Evolutionary conservation across 2,329 filamentous ascomycete genomes (phyloP), one percentile per base, ranked within the genome.

Genomic region (Spiromastix sp.): DNA sequence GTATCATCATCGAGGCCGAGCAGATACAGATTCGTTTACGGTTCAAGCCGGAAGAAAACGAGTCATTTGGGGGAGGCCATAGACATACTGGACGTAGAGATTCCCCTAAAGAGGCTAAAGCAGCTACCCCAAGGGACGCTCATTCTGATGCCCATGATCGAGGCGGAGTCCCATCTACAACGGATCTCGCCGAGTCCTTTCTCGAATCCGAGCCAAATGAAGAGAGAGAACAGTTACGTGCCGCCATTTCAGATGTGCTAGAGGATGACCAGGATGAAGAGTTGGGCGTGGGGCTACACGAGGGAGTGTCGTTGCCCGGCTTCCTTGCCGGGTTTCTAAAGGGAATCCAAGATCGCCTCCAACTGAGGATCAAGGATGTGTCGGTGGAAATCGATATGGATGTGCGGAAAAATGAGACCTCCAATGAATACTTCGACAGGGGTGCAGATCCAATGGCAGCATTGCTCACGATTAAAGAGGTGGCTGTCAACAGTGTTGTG

Each of bases 1-100:
- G 85, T 18, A 93, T 96, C 53, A 68, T 74, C 19, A 75, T 89
- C 48, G 83, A 94, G 52, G 71, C 89, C 15, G 77, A 89, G 47
- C 86, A 85, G 13, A 75, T 95, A 41, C 74, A 87, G 45, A 71
- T 93, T 20, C 72, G 77, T 40, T 51, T 84, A 16, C 70, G 68
- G 46, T 65, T 85, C 21, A 64, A 48, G 49, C 61, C 42, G 56
- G 62, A 58, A 50, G 47, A 56, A 46, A 32, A 53, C 49, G 48
- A 44, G 43, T 48, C 49, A 48, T 49, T 32, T 39, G 52, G 53
- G 37, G 15, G 12, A 4, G 17, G 26, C 20, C 25, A 30, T 16
- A 22, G 16, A 10, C n/a, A 11, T 22, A 20, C 17, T 9, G 13
- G 16, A 18, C 7, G 27, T 10, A 10, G 13, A 4, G 19, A 8